Base-by-base conservation (phyloP, 2,329 filamentous ascomycete genomes). In the Chrysoporthe cubensis region DNA sequence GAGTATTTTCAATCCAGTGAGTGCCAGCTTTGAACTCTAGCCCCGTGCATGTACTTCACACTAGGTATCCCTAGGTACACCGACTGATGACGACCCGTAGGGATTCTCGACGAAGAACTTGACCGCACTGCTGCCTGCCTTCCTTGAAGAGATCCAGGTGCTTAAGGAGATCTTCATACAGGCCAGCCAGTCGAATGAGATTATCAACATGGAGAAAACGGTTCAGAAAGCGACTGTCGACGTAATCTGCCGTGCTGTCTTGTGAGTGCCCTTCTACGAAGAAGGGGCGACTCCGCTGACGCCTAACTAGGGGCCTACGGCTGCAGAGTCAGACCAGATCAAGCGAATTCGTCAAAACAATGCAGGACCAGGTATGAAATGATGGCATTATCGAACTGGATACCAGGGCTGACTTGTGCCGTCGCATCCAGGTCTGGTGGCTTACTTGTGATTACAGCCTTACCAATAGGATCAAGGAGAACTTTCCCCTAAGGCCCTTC, bases 61-160 rank as follows among this genome's bases (percentile, higher is more conserved):
- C 26, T 26, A 26, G 26, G 26, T 26, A 13, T 37, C 16, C 16
- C 16, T 32, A 9, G 34, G 34, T n/a, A n/a, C 8, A n/a, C 4
- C 5, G 3, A 21, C 56, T 58, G 37, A 58, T 2, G 2, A 21
- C 3, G 5, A n/a, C 13, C 16, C 18, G 34, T 11, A 58, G 56
- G 56, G 56, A n/a, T 58, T 64, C 34, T 76, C 77, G 0, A 71
- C 73, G 11, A 76, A 73, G 65, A 79, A 81, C 66, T 64, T 81
- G 42, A 73, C 78, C 58, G 75, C 75, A 0, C 67, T 80, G 32
- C 72, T 78, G 1, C 78, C 78, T 2, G 70, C 13, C 62, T 73
- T 52, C 50, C 61, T 70, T 16, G 68, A 69, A 18, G 68, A 69
- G 44, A 69, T 69, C 21, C 58, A 67, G 52, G 62, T 69, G 34